phyloP scores from a whole-genome alignment of 2,329 filamentous ascomycete genomes.

The Fusarium zealandicum region DNA sequence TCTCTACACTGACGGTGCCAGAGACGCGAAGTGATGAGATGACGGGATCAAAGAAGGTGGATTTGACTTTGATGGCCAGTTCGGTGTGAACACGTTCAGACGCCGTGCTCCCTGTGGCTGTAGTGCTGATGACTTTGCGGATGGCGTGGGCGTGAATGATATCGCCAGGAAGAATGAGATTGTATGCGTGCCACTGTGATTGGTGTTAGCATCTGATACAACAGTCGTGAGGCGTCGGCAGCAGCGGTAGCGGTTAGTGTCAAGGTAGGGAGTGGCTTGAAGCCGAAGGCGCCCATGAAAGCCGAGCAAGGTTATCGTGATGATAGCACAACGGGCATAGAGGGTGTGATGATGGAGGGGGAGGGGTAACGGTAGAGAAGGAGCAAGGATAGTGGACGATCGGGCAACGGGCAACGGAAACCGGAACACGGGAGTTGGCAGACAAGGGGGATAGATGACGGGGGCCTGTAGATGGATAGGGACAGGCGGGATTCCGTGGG shows the following conservation, averaged over 20 bases:
- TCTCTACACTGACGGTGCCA: conserved; percentile 61
- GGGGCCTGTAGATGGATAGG: conserved; percentile 4
- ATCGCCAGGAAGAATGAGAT: conserved; percentile 63
- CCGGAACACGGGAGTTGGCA: conserved; percentile 12
- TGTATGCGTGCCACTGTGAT: conserved; percentile 65
- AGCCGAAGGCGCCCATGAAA: conserved; percentile 10
- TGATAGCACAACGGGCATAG: conserved; percentile 3
- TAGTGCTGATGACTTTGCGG: conserved; percentile 60
- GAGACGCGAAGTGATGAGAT: conserved; percentile 64
- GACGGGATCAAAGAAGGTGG: conserved; percentile 65
- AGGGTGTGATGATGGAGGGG: conserved; percentile 31
- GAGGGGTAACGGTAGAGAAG: conserved; percentile 30
- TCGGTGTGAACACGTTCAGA: conserved; percentile 64
- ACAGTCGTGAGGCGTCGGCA: conserved; percentile 13
- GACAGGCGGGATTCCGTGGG: neutral
- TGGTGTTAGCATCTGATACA: conserved; percentile 26
- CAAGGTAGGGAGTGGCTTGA: conserved; percentile 15
- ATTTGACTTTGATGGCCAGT: conserved; percentile 63
- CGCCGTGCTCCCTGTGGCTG: conserved; percentile 58
- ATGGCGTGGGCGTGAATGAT: conserved; percentile 62
- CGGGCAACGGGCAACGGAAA: conserved; percentile 13
- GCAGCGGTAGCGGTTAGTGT: conserved; percentile 3
- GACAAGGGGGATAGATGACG: conserved; percentile 16
- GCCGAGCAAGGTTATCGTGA: neutral
- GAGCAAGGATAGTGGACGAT: conserved; percentile 15